These are phyloP conservation scores for Pythium aquatile DNA, from an alignment of 352 stramenopile species.

Conservation along the genomic window DNA sequence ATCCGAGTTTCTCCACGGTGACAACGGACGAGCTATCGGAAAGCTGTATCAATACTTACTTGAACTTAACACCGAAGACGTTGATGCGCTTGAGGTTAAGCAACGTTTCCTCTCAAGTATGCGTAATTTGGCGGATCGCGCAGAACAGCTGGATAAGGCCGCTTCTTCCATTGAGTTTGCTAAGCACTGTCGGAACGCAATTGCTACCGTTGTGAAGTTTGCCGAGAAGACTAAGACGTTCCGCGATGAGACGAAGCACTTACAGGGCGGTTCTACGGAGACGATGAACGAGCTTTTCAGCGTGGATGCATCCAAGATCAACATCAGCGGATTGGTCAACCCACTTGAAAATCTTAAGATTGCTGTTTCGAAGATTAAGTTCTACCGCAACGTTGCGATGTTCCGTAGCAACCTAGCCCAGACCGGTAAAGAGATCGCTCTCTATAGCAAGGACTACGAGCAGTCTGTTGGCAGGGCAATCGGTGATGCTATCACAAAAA, in stretches of 20 bases:
- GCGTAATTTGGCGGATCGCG: not conserved
- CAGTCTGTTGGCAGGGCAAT: not conserved
- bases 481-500: not conserved
- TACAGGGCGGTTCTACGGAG: not conserved
- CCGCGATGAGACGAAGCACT: not conserved
- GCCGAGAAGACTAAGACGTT: not conserved
- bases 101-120: not conserved
- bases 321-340: slow-evolving; percentile 1
- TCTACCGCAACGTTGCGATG: not conserved
- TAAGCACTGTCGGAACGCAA: not conserved
- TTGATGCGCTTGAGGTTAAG: not conserved
- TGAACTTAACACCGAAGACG: not conserved
- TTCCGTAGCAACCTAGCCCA: not conserved
- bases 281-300: not conserved
- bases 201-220: not conserved
- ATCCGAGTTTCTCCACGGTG: not conserved
- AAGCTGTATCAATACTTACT: slow-evolving; percentile 5
- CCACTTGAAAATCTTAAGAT: not conserved
- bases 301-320: not conserved
- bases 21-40: not conserved
- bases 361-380: not conserved
- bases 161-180: not conserved
- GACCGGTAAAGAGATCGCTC: not conserved
- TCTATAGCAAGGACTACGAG: not conserved
- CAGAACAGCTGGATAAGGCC: not conserved